phyloP scores from a whole-genome alignment of 2,329 filamentous ascomycete genomes.

The Fusarium verticillioides region DNA sequence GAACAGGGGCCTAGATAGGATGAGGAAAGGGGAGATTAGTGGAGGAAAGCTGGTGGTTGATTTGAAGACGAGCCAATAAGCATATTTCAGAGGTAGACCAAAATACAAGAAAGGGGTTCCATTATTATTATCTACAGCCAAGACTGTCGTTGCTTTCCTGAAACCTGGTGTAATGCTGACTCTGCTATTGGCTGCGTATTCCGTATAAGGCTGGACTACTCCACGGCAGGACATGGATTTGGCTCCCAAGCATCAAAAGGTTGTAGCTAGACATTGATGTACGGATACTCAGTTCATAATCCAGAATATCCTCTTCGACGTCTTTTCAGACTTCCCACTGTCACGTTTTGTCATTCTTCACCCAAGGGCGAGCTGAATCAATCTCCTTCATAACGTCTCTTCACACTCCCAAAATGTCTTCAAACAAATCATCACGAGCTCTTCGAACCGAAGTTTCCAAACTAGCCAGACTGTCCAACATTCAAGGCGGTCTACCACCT shows the following conservation, averaged over 20 bases:
- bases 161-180: background rate
- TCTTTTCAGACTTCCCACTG: background rate
- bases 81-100: background rate
- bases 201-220: background rate
- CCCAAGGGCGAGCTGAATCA: rapidly evolving
- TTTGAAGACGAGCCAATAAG: slow-evolving; percentile 7
- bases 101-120: background rate
- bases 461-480: slow-evolving; percentile 31
- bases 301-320: background rate
- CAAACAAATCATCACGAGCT: slow-evolving; percentile 4
- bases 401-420: background rate
- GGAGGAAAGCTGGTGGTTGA: slow-evolving; percentile 75
- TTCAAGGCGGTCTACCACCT: slow-evolving; percentile 32
- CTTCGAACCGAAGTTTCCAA: slow-evolving; percentile 31
- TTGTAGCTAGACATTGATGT: background rate
- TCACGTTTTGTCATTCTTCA: background rate
- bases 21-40: slow-evolving; percentile 73
- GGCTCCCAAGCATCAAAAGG: background rate
- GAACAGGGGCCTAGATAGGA: slow-evolving; percentile 73
- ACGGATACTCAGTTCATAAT: no score
- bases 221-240: background rate
- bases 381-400: background rate
- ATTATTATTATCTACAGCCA: background rate
- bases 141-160: background rate
- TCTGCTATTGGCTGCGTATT: slow-evolving; percentile 11